phyloP scores from a whole-genome alignment of 352 stramenopile genomes.

The Phytophthora idaei region DNA sequence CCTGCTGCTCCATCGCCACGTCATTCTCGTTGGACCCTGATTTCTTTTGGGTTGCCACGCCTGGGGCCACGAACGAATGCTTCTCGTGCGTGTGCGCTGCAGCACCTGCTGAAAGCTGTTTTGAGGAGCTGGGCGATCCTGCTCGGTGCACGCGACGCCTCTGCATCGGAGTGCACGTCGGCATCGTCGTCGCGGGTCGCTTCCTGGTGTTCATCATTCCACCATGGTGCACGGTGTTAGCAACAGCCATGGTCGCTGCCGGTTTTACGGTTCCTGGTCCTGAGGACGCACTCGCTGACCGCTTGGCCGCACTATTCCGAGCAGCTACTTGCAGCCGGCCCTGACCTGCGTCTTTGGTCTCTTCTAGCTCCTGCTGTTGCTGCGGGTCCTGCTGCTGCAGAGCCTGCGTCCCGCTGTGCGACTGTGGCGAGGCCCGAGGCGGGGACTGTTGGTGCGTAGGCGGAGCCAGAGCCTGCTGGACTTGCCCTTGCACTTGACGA shows the following conservation, averaged over 20 bases:
- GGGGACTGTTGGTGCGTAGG: not conserved
- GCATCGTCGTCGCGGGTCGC: constrained; percentile 10
- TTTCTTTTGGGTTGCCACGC: constrained; percentile 7
- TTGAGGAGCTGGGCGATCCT: constrained; percentile 29
- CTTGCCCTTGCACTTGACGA: constrained; percentile 15
- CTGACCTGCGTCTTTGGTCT: constrained; percentile 21
- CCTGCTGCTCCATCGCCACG: constrained; percentile 34
- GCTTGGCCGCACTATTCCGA: constrained; percentile 16
- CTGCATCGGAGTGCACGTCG: constrained; percentile 5
- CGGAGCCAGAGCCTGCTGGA: constrained; percentile 1
- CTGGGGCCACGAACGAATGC: constrained; percentile 18
- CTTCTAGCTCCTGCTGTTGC: constrained; percentile 17
- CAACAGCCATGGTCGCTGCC: not conserved
- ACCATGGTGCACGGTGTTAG: constrained; percentile 2
- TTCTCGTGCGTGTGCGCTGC: constrained; percentile 23
- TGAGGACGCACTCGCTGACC: constrained; percentile 2
- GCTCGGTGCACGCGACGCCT: constrained; percentile 27
- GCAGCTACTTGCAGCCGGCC: constrained; percentile 8
- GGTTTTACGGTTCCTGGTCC: constrained; percentile 6
- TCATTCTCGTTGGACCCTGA: constrained; percentile 5
- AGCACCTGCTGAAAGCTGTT: constrained; percentile 17
- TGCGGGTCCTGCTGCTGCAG: constrained; percentile 22
- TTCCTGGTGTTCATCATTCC: constrained; percentile 15
- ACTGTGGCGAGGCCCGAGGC: constrained; percentile 1
- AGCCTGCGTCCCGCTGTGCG: constrained; percentile 11